Conservation (phyloP, 108 stramenopile genomes). For the Pseudonitzschia multistriata region DNA sequence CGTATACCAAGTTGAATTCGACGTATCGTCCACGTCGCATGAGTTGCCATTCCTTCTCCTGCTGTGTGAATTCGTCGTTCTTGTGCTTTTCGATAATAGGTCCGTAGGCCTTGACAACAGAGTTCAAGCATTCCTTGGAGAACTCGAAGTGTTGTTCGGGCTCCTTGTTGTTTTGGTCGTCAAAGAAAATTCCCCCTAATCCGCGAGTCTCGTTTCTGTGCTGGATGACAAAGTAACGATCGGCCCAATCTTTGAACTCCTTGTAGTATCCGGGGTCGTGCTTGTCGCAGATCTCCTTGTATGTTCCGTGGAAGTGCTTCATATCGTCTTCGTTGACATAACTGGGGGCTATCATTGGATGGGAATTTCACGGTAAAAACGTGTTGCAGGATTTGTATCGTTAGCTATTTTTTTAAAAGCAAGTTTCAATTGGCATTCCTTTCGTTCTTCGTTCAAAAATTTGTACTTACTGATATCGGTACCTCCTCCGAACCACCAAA, state of each 20-base stretch:
- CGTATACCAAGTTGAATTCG: slow-evolving; percentile 99
- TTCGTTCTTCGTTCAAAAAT: no score
- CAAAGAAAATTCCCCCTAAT: slow-evolving; percentile 98
- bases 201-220: slow-evolving; percentile 97
- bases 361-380: background rate
- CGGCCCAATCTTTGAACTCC: slow-evolving; percentile 98
- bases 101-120: slow-evolving; percentile 90
- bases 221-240: slow-evolving; percentile 93
- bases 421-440: background rate
- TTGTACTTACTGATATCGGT: slow-evolving; percentile 86
- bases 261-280: slow-evolving; percentile 95
- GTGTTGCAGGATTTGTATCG: background rate
- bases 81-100: slow-evolving; percentile 90
- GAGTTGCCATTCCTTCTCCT: slow-evolving; percentile 97
- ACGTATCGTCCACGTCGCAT: slow-evolving; percentile 94
- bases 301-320: slow-evolving; percentile 97
- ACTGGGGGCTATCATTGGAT: slow-evolving; percentile 60
- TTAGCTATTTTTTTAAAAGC: background rate
- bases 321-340: slow-evolving; percentile 96
- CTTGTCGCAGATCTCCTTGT: slow-evolving; percentile 97
- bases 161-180: slow-evolving; percentile 94
- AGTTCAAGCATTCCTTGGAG: slow-evolving; percentile 78
- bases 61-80: slow-evolving; percentile 84
- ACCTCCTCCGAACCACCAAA: slow-evolving; percentile 99
- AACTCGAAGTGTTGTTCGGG: slow-evolving; percentile 89